These are phyloP conservation scores for Myriosclerotinia curreyana DNA, from an alignment of 2,329 filamentous ascomycete species.

Conservation along the genomic window DNA sequence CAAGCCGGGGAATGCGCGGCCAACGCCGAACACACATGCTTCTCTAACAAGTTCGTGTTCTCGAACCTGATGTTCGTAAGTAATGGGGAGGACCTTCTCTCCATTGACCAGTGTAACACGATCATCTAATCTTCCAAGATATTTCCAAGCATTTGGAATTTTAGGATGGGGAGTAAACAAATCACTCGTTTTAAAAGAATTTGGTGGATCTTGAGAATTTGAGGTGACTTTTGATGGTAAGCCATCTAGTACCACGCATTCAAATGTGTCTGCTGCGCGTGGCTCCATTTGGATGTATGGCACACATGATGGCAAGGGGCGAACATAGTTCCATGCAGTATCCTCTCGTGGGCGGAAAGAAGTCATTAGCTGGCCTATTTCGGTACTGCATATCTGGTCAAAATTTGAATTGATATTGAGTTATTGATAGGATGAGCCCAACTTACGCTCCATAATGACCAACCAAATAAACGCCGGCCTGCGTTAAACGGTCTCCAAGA, in stretches of 20 bases:
- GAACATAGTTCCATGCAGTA: slow-evolving; percentile 60
- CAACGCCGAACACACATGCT: slow-evolving; percentile 55
- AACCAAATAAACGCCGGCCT: slow-evolving; percentile 53
- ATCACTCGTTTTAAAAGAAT: slow-evolving; percentile 47
- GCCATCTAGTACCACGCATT: slow-evolving; percentile 40
- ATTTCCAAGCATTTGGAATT: slow-evolving; percentile 46
- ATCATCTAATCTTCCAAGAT: slow-evolving; percentile 46
- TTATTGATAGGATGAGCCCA: not conserved
- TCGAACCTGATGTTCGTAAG: slow-evolving; percentile 52
- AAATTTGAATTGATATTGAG: not conserved
- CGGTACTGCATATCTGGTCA: slow-evolving; percentile 43
- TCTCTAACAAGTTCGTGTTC: slow-evolving; percentile 54
- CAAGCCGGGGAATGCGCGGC: slow-evolving; percentile 51
- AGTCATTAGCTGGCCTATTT: slow-evolving; percentile 61
- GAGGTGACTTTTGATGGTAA: slow-evolving; percentile 42
- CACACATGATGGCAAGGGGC: slow-evolving; percentile 29
- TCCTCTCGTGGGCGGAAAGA: slow-evolving; percentile 52
- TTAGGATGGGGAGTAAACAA: slow-evolving; percentile 45
- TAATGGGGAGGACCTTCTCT: slow-evolving; percentile 48
- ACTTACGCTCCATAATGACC: slow-evolving; percentile 55
- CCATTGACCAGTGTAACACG: slow-evolving; percentile 48
- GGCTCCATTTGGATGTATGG: slow-evolving; percentile 26
- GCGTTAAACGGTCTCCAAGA: slow-evolving; percentile 52
- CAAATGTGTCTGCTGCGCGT: slow-evolving; percentile 22
- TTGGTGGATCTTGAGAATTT: slow-evolving; percentile 43